phyloP scores from a whole-genome alignment of 2,329 filamentous ascomycete species.

The Bisporella sp. region DNA sequence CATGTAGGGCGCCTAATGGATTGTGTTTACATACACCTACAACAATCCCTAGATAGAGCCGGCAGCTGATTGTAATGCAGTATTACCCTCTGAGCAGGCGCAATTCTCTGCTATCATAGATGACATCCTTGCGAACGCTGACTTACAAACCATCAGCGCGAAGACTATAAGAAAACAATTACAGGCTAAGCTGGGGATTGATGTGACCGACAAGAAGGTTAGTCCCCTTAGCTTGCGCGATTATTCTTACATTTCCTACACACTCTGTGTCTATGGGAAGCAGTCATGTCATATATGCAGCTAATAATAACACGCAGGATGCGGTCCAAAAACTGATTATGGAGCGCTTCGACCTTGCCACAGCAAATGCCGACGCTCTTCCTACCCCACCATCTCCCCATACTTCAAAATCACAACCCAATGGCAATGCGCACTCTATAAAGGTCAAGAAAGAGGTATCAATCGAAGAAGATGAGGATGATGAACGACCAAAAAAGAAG shows the following conservation, averaged over 20 bases:
- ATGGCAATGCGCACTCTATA: slow-evolving; percentile 5
- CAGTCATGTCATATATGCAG: too few species aligned
- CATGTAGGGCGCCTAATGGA: neutral
- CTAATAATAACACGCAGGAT: slow-evolving; percentile 29
- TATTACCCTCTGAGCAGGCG: slow-evolving; percentile 21
- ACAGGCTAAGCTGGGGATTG: slow-evolving; percentile 24
- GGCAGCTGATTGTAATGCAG: slow-evolving; percentile 13
- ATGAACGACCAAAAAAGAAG: slow-evolving; percentile 47
- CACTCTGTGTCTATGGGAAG: too few species aligned
- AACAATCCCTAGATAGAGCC: neutral
- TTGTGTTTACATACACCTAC: neutral
- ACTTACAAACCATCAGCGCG: slow-evolving; percentile 31
- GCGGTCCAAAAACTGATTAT: slow-evolving; percentile 46
- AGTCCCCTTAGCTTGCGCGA: neutral
- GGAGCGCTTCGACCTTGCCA: slow-evolving; percentile 45
- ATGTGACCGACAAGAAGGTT: slow-evolving; percentile 32
- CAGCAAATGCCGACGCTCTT: slow-evolving; percentile 6
- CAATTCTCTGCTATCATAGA: slow-evolving; percentile 33
- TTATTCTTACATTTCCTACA: too few species aligned
- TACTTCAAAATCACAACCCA: slow-evolving; percentile 8
- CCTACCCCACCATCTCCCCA: slow-evolving; percentile 2
- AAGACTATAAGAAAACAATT: slow-evolving; percentile 31
- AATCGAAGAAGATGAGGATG: slow-evolving; percentile 10
- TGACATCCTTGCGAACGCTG: slow-evolving; percentile 27
- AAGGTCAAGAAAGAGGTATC: neutral